These are phyloP conservation scores for Tulasnella sp. DNA, from an alignment of 768 basidiomycete species.

Conservation along the genomic window DNA sequence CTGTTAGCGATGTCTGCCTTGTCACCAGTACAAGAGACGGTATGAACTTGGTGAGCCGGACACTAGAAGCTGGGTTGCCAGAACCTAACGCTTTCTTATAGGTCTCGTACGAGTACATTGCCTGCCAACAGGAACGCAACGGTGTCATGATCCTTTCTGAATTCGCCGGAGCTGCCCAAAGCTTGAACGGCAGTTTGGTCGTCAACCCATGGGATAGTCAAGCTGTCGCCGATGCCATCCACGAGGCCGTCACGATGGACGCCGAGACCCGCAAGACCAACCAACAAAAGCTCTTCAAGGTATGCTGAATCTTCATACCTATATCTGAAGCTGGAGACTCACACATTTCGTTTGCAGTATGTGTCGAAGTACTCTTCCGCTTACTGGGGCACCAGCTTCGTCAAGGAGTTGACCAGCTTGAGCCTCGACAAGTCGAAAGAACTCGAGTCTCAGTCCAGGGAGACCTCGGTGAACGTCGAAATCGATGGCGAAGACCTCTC, in stretches of 20 bases:
- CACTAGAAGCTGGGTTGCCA: neutral
- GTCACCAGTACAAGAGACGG: slow-evolving; percentile 96
- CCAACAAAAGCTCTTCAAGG: slow-evolving; percentile 91
- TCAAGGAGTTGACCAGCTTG: slow-evolving; percentile 43
- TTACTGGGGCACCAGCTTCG: slow-evolving; percentile 91
- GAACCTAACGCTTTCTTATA: slow-evolving; percentile 42
- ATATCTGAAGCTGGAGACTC: neutral
- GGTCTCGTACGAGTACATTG: slow-evolving; percentile 99
- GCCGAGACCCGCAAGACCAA: slow-evolving; percentile 83
- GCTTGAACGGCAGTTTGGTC: slow-evolving; percentile 91
- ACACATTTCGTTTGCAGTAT: slow-evolving; percentile 50
- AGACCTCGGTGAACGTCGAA: slow-evolving; percentile 3
- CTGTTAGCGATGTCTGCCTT: slow-evolving; percentile 93
- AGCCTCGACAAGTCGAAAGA: slow-evolving; percentile 5
- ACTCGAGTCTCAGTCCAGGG: neutral
- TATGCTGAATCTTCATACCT: slow-evolving; percentile 40
- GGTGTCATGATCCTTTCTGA: slow-evolving; percentile 98
- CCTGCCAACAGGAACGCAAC: slow-evolving; percentile 88
- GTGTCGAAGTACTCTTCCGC: slow-evolving; percentile 93
- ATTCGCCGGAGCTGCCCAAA: slow-evolving; percentile 97
- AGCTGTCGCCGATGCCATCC: slow-evolving; percentile 95
- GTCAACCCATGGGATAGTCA: slow-evolving; percentile 99
- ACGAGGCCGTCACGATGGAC: slow-evolving; percentile 91
- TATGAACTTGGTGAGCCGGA: slow-evolving; percentile 89
- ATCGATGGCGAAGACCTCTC: slow-evolving; percentile 23